These are phyloP conservation scores for Cercophora sp. DNA, from an alignment of 495 filamentous ascomycete genomes.

Conservation along the genomic window DNA sequence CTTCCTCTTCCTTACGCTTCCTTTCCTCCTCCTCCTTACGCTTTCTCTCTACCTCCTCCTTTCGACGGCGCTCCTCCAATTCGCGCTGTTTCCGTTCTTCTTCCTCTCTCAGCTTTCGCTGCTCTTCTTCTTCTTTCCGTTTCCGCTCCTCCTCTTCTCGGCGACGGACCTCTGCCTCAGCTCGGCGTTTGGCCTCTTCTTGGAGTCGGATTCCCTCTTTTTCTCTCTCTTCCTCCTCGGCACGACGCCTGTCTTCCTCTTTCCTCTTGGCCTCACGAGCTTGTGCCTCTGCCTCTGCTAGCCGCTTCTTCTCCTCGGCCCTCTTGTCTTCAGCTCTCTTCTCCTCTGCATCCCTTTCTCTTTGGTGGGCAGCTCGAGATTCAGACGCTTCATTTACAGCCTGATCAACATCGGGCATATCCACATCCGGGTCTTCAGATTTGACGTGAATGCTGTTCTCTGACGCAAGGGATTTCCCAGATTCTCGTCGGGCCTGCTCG, in stretches of 20 bases:
- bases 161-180: slow-evolving; percentile 34
- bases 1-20: slow-evolving; percentile 30
- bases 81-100: slow-evolving; percentile 36
- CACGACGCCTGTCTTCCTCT: slow-evolving; percentile 16
- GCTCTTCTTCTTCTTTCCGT: slow-evolving; percentile 26
- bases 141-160: slow-evolving; percentile 37
- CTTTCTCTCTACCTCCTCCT: slow-evolving; percentile 33
- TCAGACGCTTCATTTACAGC: slow-evolving; percentile 25
- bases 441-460: slow-evolving; percentile 47
- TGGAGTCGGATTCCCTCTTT: slow-evolving; percentile 18
- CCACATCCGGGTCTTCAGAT: slow-evolving; percentile 43
- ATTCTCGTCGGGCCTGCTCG: slow-evolving; percentile 35
- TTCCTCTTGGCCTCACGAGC: slow-evolving; percentile 22
- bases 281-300: slow-evolving; percentile 16
- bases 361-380: slow-evolving; percentile 38
- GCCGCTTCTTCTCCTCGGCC: slow-evolving; percentile 45
- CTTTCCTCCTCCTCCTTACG: slow-evolving; percentile 31
- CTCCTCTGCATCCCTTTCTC: slow-evolving; percentile 47
- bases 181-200: slow-evolving; percentile 25
- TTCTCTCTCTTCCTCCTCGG: slow-evolving; percentile 18
- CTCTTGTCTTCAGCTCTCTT: no score
- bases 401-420: slow-evolving; percentile 42
- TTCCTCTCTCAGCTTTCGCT: neutral
- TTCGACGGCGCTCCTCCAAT: slow-evolving; percentile 39
- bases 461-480: slow-evolving; percentile 30